phyloP scores from a whole-genome alignment of 2,329 filamentous ascomycete species.

The Orbilia oligospora region DNA sequence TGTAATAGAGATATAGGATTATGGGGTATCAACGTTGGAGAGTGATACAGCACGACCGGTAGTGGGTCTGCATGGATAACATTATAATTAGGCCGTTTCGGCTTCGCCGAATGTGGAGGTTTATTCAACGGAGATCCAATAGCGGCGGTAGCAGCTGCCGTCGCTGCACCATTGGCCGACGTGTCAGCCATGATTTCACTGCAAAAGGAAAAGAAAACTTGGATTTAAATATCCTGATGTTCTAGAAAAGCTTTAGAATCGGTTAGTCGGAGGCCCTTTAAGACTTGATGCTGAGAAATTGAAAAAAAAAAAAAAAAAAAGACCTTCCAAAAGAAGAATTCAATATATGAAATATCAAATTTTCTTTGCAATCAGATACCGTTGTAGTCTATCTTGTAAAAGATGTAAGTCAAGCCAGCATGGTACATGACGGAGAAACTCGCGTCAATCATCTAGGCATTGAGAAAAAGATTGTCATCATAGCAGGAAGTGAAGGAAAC shows the following conservation, averaged over 20 bases:
- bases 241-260: slow-evolving; percentile 58
- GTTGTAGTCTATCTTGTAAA: slow-evolving; percentile 87
- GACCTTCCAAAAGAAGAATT: too few relatives aligned
- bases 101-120: slow-evolving; percentile 62
- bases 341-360: slow-evolving; percentile 10
- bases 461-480: slow-evolving; percentile 63
- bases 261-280: slow-evolving; percentile 13
- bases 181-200: slow-evolving; percentile 60
- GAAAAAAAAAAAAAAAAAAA: slow-evolving; percentile 31
- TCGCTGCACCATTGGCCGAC: slow-evolving; percentile 38
- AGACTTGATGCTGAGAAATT: background rate
- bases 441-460: slow-evolving; percentile 61
- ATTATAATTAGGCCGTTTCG: slow-evolving; percentile 74
- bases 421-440: slow-evolving; percentile 61
- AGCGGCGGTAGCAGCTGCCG: slow-evolving; percentile 59
- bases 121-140: slow-evolving; percentile 62
- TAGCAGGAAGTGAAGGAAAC: slow-evolving; percentile 32
- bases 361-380: slow-evolving; percentile 83
- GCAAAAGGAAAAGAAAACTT: slow-evolving; percentile 11
- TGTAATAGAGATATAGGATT: slow-evolving; percentile 91
- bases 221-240: slow-evolving; percentile 29
- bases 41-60: slow-evolving; percentile 84
- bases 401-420: slow-evolving; percentile 69
- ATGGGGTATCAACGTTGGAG: slow-evolving; percentile 89
- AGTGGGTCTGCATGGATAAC: slow-evolving; percentile 85